Conservation (phyloP, 1,139 yeast genomes). For the Kodamaea anthophila region DNA sequence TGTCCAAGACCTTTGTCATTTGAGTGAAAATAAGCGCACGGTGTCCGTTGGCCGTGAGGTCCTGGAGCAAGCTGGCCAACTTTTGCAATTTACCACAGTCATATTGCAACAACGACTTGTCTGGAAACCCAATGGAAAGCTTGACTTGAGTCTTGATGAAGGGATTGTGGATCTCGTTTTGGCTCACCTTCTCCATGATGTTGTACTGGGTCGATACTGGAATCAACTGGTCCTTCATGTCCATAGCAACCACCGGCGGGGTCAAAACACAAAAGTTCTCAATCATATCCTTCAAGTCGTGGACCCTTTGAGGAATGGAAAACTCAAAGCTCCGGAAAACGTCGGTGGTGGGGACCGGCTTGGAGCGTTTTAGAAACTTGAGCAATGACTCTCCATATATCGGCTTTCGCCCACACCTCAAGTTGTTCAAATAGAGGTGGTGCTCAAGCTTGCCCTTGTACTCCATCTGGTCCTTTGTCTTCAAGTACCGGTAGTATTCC, state of each 20-base stretch:
- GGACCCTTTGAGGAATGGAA: slow-evolving; percentile 39
- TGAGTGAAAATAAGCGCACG: slow-evolving; percentile 95
- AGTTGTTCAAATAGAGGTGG: slow-evolving; percentile 54
- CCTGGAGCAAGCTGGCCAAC: slow-evolving; percentile 67
- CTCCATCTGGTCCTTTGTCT: slow-evolving; percentile 45
- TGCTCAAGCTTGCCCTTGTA: slow-evolving; percentile 51
- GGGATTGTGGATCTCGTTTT: slow-evolving; percentile 47
- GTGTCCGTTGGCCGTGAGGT: slow-evolving; percentile 80
- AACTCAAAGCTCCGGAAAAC: slow-evolving; percentile 28
- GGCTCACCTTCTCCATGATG: slow-evolving; percentile 29
- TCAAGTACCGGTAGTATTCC: slow-evolving; percentile 54
- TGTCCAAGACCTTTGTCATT: slow-evolving; percentile 94
- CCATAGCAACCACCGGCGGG: slow-evolving; percentile 77
- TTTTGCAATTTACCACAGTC: slow-evolving; percentile 97
- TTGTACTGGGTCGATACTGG: slow-evolving; percentile 29
- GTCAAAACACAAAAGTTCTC: slow-evolving; percentile 83
- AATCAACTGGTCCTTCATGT: slow-evolving; percentile 57
- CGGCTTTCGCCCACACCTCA: slow-evolving; percentile 55
- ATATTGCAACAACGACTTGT: slow-evolving; percentile 81
- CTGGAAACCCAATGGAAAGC: slow-evolving; percentile 92
- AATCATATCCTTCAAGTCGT: slow-evolving; percentile 43
- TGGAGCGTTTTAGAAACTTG: slow-evolving; percentile 16
- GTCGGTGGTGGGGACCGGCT: slow-evolving; percentile 18
- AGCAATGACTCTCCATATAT: slow-evolving; percentile 46
- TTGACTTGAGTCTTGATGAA: slow-evolving; percentile 84